Evolutionary conservation across 1,139 yeast genomes (phyloP).

Genomic region (Pichia sp.): DNA sequence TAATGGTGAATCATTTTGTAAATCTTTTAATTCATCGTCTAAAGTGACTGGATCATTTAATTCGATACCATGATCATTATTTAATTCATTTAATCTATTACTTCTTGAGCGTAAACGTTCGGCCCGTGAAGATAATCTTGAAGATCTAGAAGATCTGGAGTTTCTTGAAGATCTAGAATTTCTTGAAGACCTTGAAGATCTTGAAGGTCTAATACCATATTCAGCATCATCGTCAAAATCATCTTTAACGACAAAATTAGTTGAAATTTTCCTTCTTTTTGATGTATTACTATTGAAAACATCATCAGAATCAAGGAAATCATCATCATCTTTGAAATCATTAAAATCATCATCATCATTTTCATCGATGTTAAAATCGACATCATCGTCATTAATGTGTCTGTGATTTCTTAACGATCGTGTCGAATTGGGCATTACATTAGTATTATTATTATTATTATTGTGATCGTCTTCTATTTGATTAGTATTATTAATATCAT

Average conservation of each 20-base stretch:
- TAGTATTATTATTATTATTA: background rate
- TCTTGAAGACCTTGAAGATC: background rate
- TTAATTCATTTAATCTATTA: slow-evolving; percentile 2
- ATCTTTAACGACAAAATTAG: slow-evolving; percentile 26
- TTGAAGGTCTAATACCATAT: slow-evolving; percentile 8
- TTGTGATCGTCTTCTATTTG: background rate
- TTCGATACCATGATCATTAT: background rate
- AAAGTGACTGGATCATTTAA: background rate
- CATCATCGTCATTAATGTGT: slow-evolving; percentile 21
- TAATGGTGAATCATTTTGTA: slow-evolving; percentile 41
- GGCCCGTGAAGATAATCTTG: background rate
- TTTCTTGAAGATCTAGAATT: background rate
- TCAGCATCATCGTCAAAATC: slow-evolving; percentile 18
- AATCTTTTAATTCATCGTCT: slow-evolving; percentile 36
- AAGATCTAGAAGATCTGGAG: background rate
- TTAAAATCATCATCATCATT: slow-evolving; percentile 13
- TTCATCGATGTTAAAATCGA: slow-evolving; percentile 23
- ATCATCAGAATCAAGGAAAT: slow-evolving; percentile 16
- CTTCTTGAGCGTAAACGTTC: background rate
- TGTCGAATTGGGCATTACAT: background rate
- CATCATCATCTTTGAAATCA: slow-evolving; percentile 13
- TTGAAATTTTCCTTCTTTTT: slow-evolving; percentile 17
- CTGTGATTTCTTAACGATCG: background rate
- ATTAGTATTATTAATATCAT: background rate
- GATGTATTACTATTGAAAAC: slow-evolving; percentile 14